Base-by-base conservation (phyloP, 2,329 filamentous ascomycete species). In the Trichoderma simmonsii region DNA sequence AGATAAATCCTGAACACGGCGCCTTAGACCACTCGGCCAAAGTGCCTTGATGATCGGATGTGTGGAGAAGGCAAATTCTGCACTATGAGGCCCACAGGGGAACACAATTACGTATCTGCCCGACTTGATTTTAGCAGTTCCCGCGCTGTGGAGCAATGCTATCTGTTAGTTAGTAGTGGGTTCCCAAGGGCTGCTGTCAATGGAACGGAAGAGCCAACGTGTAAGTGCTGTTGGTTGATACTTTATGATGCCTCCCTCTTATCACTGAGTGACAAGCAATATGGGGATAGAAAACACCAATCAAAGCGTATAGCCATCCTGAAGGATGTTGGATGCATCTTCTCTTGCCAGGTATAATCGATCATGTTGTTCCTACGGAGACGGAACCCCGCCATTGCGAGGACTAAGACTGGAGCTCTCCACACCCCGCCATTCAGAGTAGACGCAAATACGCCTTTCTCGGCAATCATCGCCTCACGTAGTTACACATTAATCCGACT, bases 21-120 rank as follows among this genome's bases (percentile, higher is more conserved):
- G 75, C 74, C 74, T 73, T 76, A 73, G 72, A 77, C 75, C 73
- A 73, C 75, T 76, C 76, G 76, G 76, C 75, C 75, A 77, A 76
- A 77, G 75, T 76, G 75, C 76, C 76, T 74, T 61, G 43, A 51
- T 72, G 30, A 69, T 72, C 69, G 30, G 57, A 57, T 72, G 32
- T 14, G 12, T 12, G 18, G 18, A 8, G 5, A 2, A 7, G 28
- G 1, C 30, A 4, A 32, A 61, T 61, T 24, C 14, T 60, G 6
- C 6, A 12, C n/a, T 67, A 14, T 67, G 64, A 59, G 51, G 9
- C n/a, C 9, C 48, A 24, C n/a, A 51, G 0, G 9, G 2, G 3
- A 4, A 12, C 4, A 24, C 9, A 12, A 14, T 24, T 24, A 24
- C 48, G 48, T 54, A 54, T 54, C 43, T 21, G 43, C 4, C n/a